Evolutionary conservation across 768 basidiomycete species (phyloP).

Genomic region (Tulasnella sp.): DNA sequence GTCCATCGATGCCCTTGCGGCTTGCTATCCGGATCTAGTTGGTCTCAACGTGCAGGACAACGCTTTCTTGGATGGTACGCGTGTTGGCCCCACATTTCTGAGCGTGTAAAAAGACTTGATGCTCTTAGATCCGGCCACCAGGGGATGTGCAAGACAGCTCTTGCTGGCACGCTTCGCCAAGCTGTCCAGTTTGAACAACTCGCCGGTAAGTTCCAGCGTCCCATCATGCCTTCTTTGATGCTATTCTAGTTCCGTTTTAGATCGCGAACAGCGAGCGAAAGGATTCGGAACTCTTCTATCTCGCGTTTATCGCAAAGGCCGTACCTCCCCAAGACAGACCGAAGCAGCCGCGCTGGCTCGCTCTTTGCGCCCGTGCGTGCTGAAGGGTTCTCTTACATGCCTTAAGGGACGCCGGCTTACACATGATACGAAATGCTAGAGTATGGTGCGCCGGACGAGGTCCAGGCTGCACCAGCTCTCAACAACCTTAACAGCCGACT

Average conservation of each 20-base stretch:
- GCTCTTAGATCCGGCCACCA: not conserved
- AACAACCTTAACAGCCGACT: slow-evolving; percentile 21
- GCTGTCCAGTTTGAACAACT: slow-evolving; percentile 50
- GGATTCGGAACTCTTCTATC: slow-evolving; percentile 77
- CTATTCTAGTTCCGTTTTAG: slow-evolving; percentile 29
- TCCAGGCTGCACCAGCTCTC: not conserved
- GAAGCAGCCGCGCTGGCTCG: slow-evolving; percentile 53
- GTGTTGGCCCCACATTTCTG: not conserved
- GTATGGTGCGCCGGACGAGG: slow-evolving; percentile 16
- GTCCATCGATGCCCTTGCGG: slow-evolving; percentile 48
- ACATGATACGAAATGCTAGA: slow-evolving; percentile 7
- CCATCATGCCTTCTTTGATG: not conserved
- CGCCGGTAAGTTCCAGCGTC: slow-evolving; percentile 35
- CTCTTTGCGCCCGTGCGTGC: slow-evolving; percentile 47
- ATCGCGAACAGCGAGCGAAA: slow-evolving; percentile 54
- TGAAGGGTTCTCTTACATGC: not conserved
- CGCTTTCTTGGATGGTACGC: slow-evolving; percentile 46
- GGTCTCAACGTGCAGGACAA: slow-evolving; percentile 51
- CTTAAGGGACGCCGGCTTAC: not conserved
- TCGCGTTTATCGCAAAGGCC: slow-evolving; percentile 47
- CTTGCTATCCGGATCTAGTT: slow-evolving; percentile 58
- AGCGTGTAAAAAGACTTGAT: not conserved
- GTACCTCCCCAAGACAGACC: slow-evolving; percentile 34
- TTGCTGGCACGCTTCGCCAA: slow-evolving; percentile 56
- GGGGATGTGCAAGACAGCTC: slow-evolving; percentile 28